Evolutionary conservation across 805 yeast genomes (phyloP).

Genomic region (Candida loeiensis): DNA sequence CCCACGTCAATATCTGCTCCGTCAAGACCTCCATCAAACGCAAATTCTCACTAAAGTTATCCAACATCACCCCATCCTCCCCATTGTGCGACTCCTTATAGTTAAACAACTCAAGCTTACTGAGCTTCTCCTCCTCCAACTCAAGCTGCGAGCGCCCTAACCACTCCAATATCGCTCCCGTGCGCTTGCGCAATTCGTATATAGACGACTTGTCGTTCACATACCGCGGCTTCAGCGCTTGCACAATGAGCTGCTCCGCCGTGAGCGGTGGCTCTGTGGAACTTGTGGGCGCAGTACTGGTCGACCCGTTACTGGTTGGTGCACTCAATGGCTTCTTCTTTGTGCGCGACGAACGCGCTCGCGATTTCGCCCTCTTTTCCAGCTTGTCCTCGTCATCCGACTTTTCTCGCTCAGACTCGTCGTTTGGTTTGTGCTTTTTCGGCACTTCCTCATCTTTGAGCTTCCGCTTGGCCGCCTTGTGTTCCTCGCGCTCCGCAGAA

Average conservation of each 20-base stretch:
- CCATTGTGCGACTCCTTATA: slow-evolving; percentile 35
- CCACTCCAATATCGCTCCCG: slow-evolving; percentile 88
- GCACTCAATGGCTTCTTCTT: slow-evolving; percentile 9
- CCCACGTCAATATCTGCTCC: slow-evolving; percentile 72
- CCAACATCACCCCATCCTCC: slow-evolving; percentile 24
- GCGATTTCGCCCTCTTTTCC: slow-evolving; percentile 9
- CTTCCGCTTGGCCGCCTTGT: background rate
- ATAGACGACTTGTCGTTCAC: slow-evolving; percentile 75
- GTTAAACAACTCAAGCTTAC: slow-evolving; percentile 46
- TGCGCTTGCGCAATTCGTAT: slow-evolving; percentile 82
- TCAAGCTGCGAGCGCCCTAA: slow-evolving; percentile 84
- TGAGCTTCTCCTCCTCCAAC: slow-evolving; percentile 67
- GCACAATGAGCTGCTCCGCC: slow-evolving; percentile 52
- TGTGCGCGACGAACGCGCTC: slow-evolving; percentile 8
- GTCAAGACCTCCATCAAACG: slow-evolving; percentile 70
- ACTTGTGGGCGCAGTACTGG: slow-evolving; percentile 7
- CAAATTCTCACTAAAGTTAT: slow-evolving; percentile 58
- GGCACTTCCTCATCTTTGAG: slow-evolving; percentile 10
- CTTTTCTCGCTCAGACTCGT: slow-evolving; percentile 10
- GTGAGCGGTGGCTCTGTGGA: slow-evolving; percentile 13
- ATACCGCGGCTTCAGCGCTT: slow-evolving; percentile 77
- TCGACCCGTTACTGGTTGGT: slow-evolving; percentile 1
- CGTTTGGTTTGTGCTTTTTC: slow-evolving; percentile 6
- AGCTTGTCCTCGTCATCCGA: slow-evolving; percentile 8
- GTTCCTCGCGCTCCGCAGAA: background rate